phyloP scores from a whole-genome alignment of 2,329 filamentous ascomycete species.

The Coniochaeta sp. region DNA sequence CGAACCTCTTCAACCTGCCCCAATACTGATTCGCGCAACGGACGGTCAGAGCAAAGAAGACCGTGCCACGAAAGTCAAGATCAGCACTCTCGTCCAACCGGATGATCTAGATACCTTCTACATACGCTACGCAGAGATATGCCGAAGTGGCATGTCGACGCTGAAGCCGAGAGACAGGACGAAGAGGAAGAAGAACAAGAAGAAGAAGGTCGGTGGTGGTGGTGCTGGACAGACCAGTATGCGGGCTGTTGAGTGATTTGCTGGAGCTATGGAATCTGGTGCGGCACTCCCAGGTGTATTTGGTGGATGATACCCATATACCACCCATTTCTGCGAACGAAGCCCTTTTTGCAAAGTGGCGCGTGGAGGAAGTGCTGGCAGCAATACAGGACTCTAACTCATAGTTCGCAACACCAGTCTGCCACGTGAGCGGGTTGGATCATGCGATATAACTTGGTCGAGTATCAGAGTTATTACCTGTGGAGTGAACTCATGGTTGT shows the following conservation, averaged over 20 bases:
- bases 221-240: slow-evolving; percentile 8
- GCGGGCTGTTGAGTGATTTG: slow-evolving; percentile 1
- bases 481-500: no score
- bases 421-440: no score
- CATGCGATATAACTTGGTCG: no score
- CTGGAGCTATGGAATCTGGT: neutral
- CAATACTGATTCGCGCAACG: slow-evolving; percentile 75
- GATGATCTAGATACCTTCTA: slow-evolving; percentile 77
- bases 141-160: slow-evolving; percentile 79
- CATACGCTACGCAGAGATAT: slow-evolving; percentile 77
- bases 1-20: slow-evolving; percentile 49
- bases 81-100: slow-evolving; percentile 76
- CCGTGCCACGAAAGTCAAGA: slow-evolving; percentile 53
- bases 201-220: slow-evolving; percentile 45
- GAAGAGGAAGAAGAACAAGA: slow-evolving; percentile 75
- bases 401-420: no score
- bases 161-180: slow-evolving; percentile 91
- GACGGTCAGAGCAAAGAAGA: slow-evolving; percentile 64
- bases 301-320: neutral
- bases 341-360: no score
- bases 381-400: no score
- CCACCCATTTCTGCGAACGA: no score
- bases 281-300: neutral
- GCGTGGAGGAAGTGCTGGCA: no score
- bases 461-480: no score